Conservation (phyloP, 139 green algal genomes). For the Chlorella sorokiniana region DNA sequence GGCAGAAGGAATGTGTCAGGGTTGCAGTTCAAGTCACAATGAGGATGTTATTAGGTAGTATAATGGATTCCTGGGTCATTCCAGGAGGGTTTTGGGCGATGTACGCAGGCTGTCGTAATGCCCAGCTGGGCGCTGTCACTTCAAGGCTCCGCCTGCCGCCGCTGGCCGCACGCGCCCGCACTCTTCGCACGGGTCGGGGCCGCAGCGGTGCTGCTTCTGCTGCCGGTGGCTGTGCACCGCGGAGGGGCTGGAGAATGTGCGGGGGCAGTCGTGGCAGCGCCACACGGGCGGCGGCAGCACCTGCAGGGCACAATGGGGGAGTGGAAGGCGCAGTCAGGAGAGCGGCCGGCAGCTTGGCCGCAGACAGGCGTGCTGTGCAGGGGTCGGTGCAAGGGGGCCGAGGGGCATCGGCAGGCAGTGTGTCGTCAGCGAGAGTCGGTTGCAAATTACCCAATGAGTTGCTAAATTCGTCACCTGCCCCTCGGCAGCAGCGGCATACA, state of each 20-base stretch:
- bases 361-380: too few species aligned
- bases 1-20: too few species aligned
- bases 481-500: background rate
- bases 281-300: constrained; percentile 20
- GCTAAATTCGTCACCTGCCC: constrained; percentile 32
- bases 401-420: constrained; percentile 30
- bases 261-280: constrained; percentile 19
- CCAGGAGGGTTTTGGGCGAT: too few species aligned
- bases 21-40: too few species aligned
- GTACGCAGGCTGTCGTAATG: too few species aligned
- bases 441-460: constrained; percentile 57
- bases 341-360: background rate
- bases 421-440: constrained; percentile 47
- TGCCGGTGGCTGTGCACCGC: constrained; percentile 17
- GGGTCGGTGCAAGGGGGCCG: too few species aligned
- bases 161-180: constrained; percentile 14
- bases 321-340: background rate
- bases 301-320: background rate
- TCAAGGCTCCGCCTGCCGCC: background rate
- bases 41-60: too few species aligned
- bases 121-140: too few species aligned
- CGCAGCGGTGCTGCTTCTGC: constrained; percentile 16
- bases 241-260: background rate
- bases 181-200: background rate
- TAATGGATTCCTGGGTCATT: too few species aligned